Conservation (phyloP, 768 basidiomycete species). For the Russula vinacea region DNA sequence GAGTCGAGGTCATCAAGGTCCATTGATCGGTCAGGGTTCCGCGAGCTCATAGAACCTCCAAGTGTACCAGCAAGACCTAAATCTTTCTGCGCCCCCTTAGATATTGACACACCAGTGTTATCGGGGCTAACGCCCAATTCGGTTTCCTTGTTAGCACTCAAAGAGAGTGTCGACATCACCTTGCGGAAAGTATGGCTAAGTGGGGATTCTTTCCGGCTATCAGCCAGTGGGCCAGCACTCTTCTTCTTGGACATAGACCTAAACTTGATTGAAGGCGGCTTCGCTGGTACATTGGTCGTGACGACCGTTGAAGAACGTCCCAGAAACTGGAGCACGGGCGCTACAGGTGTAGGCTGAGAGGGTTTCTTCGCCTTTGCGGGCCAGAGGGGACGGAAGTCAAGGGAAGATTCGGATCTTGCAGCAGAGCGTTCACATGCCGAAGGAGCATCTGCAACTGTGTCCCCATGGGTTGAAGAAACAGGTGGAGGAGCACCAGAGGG, state of each 20-base stretch:
- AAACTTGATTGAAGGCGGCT: background rate
- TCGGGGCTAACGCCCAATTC: background rate
- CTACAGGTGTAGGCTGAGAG: background rate
- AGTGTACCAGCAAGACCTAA: constrained; percentile 66
- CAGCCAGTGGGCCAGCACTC: background rate
- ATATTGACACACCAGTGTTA: constrained; percentile 39
- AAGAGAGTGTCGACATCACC: constrained; percentile 26
- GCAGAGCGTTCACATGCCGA: background rate
- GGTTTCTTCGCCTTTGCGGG: constrained; percentile 8
- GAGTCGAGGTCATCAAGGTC: constrained; percentile 66
- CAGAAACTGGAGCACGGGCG: background rate
- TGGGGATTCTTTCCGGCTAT: constrained; percentile 10
- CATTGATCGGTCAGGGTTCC: constrained; percentile 43
- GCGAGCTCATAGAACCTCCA: constrained; percentile 54
- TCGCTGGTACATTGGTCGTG: background rate
- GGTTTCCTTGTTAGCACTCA: constrained; percentile 14
- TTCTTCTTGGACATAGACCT: constrained; percentile 14
- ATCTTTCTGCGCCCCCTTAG: constrained; percentile 51
- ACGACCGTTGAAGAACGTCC: background rate
- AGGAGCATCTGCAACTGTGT: background rate
- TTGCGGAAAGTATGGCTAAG: constrained; percentile 24
- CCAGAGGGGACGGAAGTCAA: background rate
- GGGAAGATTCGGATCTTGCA: background rate
- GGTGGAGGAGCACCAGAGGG: constrained; percentile 33
- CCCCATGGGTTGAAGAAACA: constrained; percentile 8